phyloP scores from a whole-genome alignment of 2,329 filamentous ascomycete genomes.

The Neonectria faginata region DNA sequence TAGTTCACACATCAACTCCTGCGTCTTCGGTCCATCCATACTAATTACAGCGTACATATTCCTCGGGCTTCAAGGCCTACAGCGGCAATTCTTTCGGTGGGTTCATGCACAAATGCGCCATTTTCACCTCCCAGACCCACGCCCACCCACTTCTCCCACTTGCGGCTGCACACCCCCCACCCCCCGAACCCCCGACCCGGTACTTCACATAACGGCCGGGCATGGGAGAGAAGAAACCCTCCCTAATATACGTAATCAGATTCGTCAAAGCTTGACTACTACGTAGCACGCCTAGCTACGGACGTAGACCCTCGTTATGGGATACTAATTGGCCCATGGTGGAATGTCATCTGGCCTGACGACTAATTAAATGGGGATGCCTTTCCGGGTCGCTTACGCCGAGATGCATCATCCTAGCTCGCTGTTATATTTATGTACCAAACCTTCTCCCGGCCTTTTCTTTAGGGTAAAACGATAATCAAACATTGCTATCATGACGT shows the following conservation, averaged over 20 bases:
- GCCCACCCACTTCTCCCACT: not conserved
- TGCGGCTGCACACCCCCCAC: slow-evolving; percentile 16
- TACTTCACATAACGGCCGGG: slow-evolving; percentile 10
- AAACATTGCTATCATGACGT: slow-evolving; percentile 30
- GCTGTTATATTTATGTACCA: slow-evolving; percentile 20
- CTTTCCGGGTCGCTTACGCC: not conserved
- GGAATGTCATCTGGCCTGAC: slow-evolving; percentile 30
- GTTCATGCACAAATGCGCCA: not conserved
- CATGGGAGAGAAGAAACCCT: slow-evolving; percentile 6
- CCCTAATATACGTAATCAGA: slow-evolving; percentile 44
- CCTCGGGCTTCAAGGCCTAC: not conserved
- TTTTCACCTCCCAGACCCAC: not conserved
- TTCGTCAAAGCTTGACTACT: slow-evolving; percentile 27
- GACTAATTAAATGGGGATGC: not conserved
- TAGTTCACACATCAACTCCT: not conserved
- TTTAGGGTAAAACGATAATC: slow-evolving; percentile 11
- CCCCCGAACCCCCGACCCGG: slow-evolving; percentile 22
- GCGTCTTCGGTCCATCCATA: not conserved
- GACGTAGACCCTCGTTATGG: not conserved
- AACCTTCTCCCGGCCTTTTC: slow-evolving; percentile 4
- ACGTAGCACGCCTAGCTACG: slow-evolving; percentile 1
- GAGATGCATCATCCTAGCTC: not conserved
- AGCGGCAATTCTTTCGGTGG: not conserved
- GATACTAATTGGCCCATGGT: slow-evolving; percentile 19
- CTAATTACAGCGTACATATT: no score